Evolutionary conservation across 345 rosid genomes (phyloP).

Genomic region (Populus euphratica): DNA sequence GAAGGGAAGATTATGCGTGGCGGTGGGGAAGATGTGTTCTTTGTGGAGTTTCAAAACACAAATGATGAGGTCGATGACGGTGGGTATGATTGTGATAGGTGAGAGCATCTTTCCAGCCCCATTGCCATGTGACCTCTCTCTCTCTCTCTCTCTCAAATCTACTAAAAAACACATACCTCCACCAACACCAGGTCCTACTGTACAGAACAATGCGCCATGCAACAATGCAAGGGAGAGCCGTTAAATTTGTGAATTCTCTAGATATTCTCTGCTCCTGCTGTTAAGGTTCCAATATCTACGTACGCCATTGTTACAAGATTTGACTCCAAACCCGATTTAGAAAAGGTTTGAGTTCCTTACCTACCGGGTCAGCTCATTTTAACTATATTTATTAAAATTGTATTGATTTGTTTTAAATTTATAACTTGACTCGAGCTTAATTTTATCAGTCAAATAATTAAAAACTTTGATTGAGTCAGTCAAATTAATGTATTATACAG

Average conservation of each 20-base stretch:
- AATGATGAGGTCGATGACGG: slow-evolving; percentile 48
- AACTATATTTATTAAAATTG: no score
- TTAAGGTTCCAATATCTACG: no score
- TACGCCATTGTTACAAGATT: no score
- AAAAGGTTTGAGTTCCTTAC: no score
- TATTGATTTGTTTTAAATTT: no score
- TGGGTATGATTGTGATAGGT: slow-evolving; percentile 34
- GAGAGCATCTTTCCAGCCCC: slow-evolving; percentile 38
- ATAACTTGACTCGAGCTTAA: no score
- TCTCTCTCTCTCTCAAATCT: background rate
- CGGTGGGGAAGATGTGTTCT: slow-evolving; percentile 6
- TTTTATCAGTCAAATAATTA: no score
- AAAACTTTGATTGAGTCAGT: no score
- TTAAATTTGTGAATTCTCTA: background rate
- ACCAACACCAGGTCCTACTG: background rate
- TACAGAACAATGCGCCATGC: background rate
- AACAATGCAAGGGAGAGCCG: background rate
- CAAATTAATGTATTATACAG: no score
- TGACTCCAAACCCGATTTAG: no score
- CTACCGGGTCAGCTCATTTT: no score
- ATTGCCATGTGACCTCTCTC: slow-evolving; percentile 22
- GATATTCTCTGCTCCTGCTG: no score
- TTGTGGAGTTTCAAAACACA: slow-evolving; percentile 36
- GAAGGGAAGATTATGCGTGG: background rate
- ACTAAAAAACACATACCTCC: background rate